These are phyloP conservation scores for Dactylellina parvicollis DNA, from an alignment of 2,329 filamentous ascomycete species.

Conservation along the genomic window DNA sequence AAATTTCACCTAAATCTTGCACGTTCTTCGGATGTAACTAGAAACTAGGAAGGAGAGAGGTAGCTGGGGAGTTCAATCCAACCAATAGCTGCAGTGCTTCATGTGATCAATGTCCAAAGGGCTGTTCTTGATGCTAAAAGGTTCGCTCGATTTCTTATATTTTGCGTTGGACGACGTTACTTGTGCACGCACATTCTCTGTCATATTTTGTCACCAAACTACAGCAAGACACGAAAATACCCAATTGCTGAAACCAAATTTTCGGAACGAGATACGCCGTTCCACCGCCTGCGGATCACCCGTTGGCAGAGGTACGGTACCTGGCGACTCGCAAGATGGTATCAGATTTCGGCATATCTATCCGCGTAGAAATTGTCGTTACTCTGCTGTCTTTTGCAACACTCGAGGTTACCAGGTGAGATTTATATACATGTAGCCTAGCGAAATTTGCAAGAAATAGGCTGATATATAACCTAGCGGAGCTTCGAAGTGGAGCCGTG, in stretches of 20 bases:
- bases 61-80: no score
- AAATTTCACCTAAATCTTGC: no score
- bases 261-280: constrained; percentile 41
- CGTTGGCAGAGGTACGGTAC: constrained; percentile 7
- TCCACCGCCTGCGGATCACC: constrained; percentile 23
- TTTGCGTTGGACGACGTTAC: neutral
- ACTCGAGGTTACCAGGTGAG: constrained; percentile 24
- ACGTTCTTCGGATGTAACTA: no score
- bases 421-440: constrained; percentile 28
- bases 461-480: constrained; percentile 43
- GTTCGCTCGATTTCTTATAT: no score
- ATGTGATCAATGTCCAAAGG: no score
- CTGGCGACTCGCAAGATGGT: constrained; percentile 9
- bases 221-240: neutral
- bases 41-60: no score
- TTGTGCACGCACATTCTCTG: no score
- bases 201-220: neutral
- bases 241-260: neutral
- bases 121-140: no score
- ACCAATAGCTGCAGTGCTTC: no score
- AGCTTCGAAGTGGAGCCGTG: constrained; percentile 18
- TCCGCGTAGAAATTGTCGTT: neutral
- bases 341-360: constrained; percentile 34
- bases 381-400: neutral
- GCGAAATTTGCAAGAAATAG: constrained; percentile 48